phyloP scores from a whole-genome alignment of 169 alveolate species.

The Eimeria tenella region DNA sequence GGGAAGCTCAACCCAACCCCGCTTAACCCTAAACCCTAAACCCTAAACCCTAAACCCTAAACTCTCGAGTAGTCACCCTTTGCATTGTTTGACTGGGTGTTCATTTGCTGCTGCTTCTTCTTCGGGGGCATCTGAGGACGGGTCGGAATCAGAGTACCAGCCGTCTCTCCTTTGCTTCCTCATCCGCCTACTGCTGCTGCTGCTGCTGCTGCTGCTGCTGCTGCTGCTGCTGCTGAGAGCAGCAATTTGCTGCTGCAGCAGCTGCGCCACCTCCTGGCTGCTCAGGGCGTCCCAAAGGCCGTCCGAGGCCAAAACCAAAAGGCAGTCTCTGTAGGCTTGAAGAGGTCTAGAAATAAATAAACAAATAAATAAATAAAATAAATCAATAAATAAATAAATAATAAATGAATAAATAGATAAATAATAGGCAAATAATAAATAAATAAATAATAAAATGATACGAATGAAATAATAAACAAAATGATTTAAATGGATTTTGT shows the following conservation, averaged over 20 bases:
- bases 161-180: constrained; percentile 23
- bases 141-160: neutral
- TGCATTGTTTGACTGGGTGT: neutral
- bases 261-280: neutral
- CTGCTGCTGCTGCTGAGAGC: neutral
- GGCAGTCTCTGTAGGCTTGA: neutral
- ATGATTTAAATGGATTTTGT: too few species aligned
- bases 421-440: neutral
- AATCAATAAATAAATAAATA: too few species aligned
- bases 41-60: neutral
- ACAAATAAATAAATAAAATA: neutral
- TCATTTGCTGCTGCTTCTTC: neutral
- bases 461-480: too few species aligned
- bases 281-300: constrained; percentile 21
- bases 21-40: neutral
- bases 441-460: too few species aligned
- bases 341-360: neutral
- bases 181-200: neutral
- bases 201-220: neutral
- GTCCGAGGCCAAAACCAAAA: neutral
- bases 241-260: neutral
- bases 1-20: too few species aligned
- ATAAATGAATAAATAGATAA: neutral
- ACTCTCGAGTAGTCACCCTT: neutral
- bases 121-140: neutral